Base-by-base conservation (phyloP, 495 filamentous ascomycete genomes). In the Hyphodiscus hymeniophilus region DNA sequence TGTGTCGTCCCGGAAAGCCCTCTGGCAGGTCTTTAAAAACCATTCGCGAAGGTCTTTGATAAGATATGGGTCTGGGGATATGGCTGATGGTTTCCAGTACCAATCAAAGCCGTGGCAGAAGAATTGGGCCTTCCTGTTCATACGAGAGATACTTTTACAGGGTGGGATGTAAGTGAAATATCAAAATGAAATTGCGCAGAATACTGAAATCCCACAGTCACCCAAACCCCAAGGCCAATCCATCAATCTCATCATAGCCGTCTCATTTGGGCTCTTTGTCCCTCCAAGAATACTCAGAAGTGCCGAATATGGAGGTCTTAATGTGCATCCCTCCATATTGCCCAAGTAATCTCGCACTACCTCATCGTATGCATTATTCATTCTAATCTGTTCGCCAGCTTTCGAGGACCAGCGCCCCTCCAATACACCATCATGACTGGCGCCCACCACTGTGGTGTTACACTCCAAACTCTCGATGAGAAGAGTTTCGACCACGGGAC, bases 241-340 rank as follows among this genome's bases (percentile, higher is more conserved):
- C 16, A 80, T 85, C 50, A 89, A 96, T 60, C 71, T 98, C 35
- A 81, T 98, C 48, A 75, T 97, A 28, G 89, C 89, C 18, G 94
- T 96, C n/a, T 96, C 92, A 6, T 98, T 97, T 63, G 92, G 92
- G 3, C 75, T 94, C 13, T 82, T 94, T 41, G 79, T 98, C 8
- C 94, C 92, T 1, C 76, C 79, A 4, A 73, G 85, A 3, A 75
- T 95, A 13, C 71, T 97, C 34, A 71, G 68, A 21, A 63, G 56
- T 4, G 74, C 85, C 13, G 72, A 75, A 47, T 95, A 91, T 66
- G 89, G 90, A 49, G 92, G 92, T 0, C 63, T 97, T 18, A 98
- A 98, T 66, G 74, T 98, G 3, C 92, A 98, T 60, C 92, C 92
- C 1, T 96, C 91, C n/a, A 61, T 95, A 6, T 78, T 98, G 11